These are phyloP conservation scores for Trichosporon coremiiforme DNA, from an alignment of 1,284 basidiomycete genomes.

Conservation along the genomic window DNA sequence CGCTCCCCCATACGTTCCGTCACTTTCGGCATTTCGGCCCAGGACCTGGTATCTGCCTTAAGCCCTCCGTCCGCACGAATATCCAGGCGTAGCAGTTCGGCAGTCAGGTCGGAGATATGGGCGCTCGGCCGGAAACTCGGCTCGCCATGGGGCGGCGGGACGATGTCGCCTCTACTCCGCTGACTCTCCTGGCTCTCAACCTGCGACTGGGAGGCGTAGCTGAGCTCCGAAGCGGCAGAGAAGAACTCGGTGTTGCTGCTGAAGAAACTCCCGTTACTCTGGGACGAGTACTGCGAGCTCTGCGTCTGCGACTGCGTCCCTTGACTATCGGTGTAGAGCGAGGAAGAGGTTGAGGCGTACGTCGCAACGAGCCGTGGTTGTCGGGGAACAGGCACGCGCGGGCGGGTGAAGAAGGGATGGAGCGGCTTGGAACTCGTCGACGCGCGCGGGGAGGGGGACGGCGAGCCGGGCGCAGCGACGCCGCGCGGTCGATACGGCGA, in stretches of 20 bases:
- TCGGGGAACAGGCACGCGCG: neutral
- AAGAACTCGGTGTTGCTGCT: neutral
- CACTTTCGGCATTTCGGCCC: too few species aligned
- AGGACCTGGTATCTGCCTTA: too few species aligned
- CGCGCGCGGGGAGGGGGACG: neutral
- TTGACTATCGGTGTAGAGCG: too few species aligned
- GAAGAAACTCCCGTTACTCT: neutral
- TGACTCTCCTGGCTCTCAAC: neutral
- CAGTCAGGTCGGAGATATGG: neutral
- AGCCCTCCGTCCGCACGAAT: neutral
- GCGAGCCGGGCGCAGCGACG: neutral
- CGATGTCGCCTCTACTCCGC: neutral
- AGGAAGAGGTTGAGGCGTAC: neutral
- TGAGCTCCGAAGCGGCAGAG: neutral
- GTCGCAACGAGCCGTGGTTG: neutral
- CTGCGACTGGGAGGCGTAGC: neutral
- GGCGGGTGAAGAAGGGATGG: neutral
- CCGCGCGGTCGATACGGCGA: neutral
- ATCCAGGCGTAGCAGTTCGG: neutral
- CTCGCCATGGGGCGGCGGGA: neutral
- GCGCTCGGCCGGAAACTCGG: neutral
- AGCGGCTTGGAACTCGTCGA: neutral
- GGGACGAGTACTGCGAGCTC: neutral
- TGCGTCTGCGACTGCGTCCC: neutral
- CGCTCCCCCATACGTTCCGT: neutral